phyloP scores from a whole-genome alignment of 225 moss, liverwort and hornwort genomes.

The Lunularia cruciata region DNA sequence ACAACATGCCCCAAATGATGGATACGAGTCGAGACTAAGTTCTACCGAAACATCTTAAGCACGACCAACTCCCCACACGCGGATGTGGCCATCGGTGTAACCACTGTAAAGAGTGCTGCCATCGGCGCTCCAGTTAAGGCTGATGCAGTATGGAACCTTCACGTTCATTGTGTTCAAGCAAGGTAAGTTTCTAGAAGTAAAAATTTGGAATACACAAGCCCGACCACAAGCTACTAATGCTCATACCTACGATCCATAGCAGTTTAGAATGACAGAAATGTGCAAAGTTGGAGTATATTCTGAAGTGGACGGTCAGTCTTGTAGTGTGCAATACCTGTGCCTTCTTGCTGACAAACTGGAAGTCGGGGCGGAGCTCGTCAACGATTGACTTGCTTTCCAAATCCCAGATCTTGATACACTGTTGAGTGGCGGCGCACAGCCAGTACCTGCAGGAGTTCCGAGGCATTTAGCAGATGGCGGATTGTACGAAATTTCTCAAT shows the following conservation, averaged over 20 bases:
- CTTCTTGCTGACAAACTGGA: slow-evolving; percentile 75
- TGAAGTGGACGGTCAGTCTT: too few relatives aligned
- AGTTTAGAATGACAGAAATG: too few relatives aligned
- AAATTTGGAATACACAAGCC: too few relatives aligned
- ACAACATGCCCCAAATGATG: slow-evolving; percentile 30
- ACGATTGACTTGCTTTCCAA: slow-evolving; percentile 96
- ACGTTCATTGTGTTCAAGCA: too few relatives aligned
- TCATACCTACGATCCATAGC: too few relatives aligned
- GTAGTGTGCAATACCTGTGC: slow-evolving; percentile 52
- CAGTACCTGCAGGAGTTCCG: slow-evolving; percentile 55
- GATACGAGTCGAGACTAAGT: slow-evolving; percentile 8
- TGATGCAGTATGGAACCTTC: slow-evolving; percentile 74
- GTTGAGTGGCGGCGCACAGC: slow-evolving; percentile 92
- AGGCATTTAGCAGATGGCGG: too few relatives aligned
- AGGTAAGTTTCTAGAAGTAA: too few relatives aligned
- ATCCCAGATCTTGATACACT: slow-evolving; percentile 98
- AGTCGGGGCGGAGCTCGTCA: slow-evolving; percentile 88
- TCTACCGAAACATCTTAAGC: slow-evolving; percentile 33
- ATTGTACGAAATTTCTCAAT: too few relatives aligned
- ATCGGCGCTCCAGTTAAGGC: slow-evolving; percentile 88
- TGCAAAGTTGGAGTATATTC: too few relatives aligned
- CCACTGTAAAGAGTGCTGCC: slow-evolving; percentile 92
- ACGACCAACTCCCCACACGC: slow-evolving; percentile 94
- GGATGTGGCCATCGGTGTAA: slow-evolving; percentile 87
- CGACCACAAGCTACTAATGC: too few relatives aligned